Evolutionary conservation across 1,284 basidiomycete species (phyloP), one percentile per base, ranked within the genome.

Genomic region (Leccinum subspadiceum): DNA sequence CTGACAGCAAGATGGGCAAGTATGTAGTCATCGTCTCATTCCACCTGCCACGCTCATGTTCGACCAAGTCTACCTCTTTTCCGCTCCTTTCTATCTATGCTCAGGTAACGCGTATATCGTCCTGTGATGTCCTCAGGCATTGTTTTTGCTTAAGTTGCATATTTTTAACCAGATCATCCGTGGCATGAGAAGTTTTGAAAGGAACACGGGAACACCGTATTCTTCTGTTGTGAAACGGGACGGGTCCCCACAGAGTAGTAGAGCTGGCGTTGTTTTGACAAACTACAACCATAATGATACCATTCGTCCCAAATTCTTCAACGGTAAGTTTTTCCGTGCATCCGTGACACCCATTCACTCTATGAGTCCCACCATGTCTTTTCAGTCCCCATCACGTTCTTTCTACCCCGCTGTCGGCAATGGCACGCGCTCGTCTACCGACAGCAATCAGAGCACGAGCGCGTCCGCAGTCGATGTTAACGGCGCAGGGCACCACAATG

Each of bases 371-470:
- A 52, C 56, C 20, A 73, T 67, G 65, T 62, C 62, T 39, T 60
- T 53, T 8, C 67, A 52, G 3, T 48, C 58, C 10, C 64, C 64
- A 4, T 57, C 62, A 13, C 69, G 70, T 20, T 62, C 71, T 5
- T 69, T 62, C 54, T 70, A 70, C n/a, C 67, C 69, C 56, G 60
- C 62, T 57, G 51, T 41, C 17, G 15, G 59, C 44, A 68, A 62
- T 49, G 60, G 62, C 56, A 7, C 62, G 24, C 73, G 73, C 51
- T 64, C 59, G 3, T 71, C 70, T 15, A 61, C 66, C 2, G 72
- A 74, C 50, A 73, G 70, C 37, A 70, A 71, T 26, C 63, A 65
- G 26, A 62, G 63, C 26, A 56, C 62, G 26, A 58, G 53, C 59
- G 46, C 53, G 2, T 33, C 39, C n/a, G 39, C 9, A 9, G 39